phyloP scores from a whole-genome alignment of 2,329 filamentous ascomycete genomes.

The Ophiostoma himal-ulmi region DNA sequence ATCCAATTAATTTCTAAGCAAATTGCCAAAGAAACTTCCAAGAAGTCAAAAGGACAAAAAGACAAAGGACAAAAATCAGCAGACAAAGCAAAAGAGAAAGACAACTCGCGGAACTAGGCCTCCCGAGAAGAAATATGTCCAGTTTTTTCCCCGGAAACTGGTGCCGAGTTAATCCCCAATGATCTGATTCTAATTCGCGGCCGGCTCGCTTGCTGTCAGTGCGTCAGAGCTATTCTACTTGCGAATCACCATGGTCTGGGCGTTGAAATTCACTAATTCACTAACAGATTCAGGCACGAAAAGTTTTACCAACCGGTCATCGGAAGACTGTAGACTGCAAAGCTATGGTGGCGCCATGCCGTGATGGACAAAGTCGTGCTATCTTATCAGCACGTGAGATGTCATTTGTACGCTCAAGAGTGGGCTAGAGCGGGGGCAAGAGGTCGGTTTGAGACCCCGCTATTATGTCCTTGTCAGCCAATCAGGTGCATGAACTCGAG shows the following conservation, averaged over 20 bases:
- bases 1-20: background rate
- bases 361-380: background rate
- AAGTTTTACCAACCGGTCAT: slow-evolving; percentile 10
- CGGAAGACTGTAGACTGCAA: slow-evolving; percentile 5
- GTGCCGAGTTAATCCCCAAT: background rate
- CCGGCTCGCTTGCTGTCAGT: background rate
- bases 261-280: background rate
- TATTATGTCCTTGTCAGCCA: background rate
- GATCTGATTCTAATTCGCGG: background rate
- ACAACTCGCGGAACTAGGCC: background rate
- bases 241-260: background rate
- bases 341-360: background rate
- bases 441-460: background rate
- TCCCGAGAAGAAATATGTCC: background rate
- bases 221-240: background rate
- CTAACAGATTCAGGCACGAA: background rate
- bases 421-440: background rate
- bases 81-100: background rate
- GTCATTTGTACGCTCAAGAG: background rate
- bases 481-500: background rate
- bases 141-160: background rate
- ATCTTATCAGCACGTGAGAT: slow-evolving; percentile 1
- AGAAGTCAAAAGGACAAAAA: background rate
- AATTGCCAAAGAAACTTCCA: background rate
- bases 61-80: background rate